Percentiles rank a stretch among this genome's conserved stretches.
Conservation (phyloP, 2,329 filamentous ascomycete genomes). For the Rasamsonia emersonii region DNA sequence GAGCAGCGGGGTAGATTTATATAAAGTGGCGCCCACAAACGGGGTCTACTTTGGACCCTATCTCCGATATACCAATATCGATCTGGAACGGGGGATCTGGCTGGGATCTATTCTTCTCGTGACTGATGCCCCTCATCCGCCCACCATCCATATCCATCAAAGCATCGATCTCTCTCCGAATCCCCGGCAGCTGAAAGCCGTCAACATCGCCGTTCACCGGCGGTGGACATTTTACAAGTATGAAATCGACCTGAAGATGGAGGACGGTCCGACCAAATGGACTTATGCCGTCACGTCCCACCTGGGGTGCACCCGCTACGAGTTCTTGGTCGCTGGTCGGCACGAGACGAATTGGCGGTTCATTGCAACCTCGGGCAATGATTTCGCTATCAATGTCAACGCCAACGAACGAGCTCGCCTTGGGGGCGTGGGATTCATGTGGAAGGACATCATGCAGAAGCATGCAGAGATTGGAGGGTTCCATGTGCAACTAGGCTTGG, state of each 20-base stretch:
- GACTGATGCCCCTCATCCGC: constrained; percentile 82
- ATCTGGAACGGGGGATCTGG: constrained; percentile 84
- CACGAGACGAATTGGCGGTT: constrained; percentile 92
- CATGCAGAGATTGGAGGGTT: constrained; percentile 95
- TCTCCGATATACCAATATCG: constrained; percentile 93
- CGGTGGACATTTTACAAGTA: constrained; percentile 96
- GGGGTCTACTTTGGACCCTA: constrained; percentile 98
- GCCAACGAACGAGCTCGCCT: constrained; percentile 77
- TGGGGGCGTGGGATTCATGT: constrained; percentile 90
- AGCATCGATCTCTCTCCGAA: constrained; percentile 88
- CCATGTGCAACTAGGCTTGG: constrained; percentile 83
- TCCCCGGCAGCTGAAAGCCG: constrained; percentile 73
- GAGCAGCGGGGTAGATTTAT: constrained; percentile 82
- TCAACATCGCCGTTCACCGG: constrained; percentile 79
- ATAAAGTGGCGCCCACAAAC: constrained; percentile 87
- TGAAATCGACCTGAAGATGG: constrained; percentile 83
- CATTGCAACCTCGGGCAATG: constrained; percentile 90
- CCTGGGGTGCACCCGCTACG: constrained; percentile 93
- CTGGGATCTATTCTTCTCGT: constrained; percentile 88
- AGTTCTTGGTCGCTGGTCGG: constrained; percentile 87
- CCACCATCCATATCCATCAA: constrained; percentile 90
- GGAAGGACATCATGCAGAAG: constrained; percentile 97
- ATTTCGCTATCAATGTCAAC: constrained; percentile 82
- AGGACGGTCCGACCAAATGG: constrained; percentile 77
- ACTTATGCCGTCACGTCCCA: constrained; percentile 98